Base-by-base conservation (phyloP, 176 grass and related monocot species). In the Cocos nucifera region DNA sequence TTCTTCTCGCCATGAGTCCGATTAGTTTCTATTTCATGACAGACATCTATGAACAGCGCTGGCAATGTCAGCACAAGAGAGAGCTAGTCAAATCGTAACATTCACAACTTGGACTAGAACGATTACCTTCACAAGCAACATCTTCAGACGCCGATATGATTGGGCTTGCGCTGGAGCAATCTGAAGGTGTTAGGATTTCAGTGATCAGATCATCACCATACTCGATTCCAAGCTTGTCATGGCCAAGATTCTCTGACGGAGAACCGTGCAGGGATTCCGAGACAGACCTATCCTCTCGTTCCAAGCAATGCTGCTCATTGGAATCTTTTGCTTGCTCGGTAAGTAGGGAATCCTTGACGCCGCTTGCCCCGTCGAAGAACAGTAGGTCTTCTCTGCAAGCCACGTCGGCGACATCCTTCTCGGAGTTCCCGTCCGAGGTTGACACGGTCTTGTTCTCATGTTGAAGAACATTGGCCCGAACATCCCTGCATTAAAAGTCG, bases 341-440 rank as follows among this genome's bases (percentile, higher is more conserved):
- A 71, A 76, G 81, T 50, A 83, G 49, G 28, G 79, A 53, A 56
- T 95, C 84, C 39, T 67, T 63, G 62, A 86, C 75, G 23, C 56
- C 66, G 39, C 77, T 83, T 78, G 85, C 87, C 71, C 83, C 67
- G 81, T 84, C 85, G 81, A 88, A 92, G 29, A 81, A 88, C 54
- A 88, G 27, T 25, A 57, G 59, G 15, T 59, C 76, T 19, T 59
- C 44, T 19, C 54, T 60, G 39, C 22, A 56, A 17, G 66, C 7
- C 54, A 59, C 44, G 12, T 5, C 26, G 22, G 27, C 4, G 16
- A 26, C 57, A 12, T 62, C 60, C 15, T 49, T n/a, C 6, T 27
- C 56, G 26, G 54, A 20, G 15, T 19, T 15, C 17, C 55, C 73
- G 0, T 71, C 66, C 6, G 53, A 57, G 27, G 35, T 25, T 28